Conservation (phyloP, 73 alveolate genomes). For the Paramecium primaurelia region DNA sequence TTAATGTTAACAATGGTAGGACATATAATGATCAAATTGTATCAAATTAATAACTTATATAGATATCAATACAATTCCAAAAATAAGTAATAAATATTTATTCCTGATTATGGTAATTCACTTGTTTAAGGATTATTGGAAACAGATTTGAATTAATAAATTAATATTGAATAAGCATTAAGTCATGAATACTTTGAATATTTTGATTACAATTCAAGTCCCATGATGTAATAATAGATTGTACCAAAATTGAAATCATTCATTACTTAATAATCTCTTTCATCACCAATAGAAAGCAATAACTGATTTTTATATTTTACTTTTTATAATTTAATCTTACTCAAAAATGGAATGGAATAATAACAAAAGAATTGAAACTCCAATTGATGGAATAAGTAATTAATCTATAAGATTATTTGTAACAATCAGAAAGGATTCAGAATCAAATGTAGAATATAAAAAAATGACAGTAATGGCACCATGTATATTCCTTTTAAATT, state of each 20-base stretch:
- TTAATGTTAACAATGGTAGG: neutral
- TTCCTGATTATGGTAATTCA: neutral
- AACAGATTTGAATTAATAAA: neutral
- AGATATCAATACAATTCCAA: neutral
- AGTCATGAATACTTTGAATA: neutral
- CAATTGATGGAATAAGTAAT: neutral
- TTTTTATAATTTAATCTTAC: neutral
- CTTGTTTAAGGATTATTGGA: neutral
- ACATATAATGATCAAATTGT: neutral
- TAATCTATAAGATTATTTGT: neutral
- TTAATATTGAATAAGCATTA: neutral
- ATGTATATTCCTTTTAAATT: neutral
- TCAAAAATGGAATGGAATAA: neutral
- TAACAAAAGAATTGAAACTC: neutral
- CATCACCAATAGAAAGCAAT: neutral
- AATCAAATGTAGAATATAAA: neutral
- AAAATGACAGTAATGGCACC: slow-evolving; percentile 46
- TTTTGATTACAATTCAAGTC: neutral
- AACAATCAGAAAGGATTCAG: slow-evolving; percentile 11
- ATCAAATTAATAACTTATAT: neutral
- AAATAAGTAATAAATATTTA: neutral
- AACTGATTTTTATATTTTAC: neutral
- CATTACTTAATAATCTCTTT: neutral
- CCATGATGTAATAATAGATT: neutral
- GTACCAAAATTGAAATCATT: neutral